phyloP scores from a whole-genome alignment of 257 asterid genomes.

The Solanum pinnatisectum region DNA sequence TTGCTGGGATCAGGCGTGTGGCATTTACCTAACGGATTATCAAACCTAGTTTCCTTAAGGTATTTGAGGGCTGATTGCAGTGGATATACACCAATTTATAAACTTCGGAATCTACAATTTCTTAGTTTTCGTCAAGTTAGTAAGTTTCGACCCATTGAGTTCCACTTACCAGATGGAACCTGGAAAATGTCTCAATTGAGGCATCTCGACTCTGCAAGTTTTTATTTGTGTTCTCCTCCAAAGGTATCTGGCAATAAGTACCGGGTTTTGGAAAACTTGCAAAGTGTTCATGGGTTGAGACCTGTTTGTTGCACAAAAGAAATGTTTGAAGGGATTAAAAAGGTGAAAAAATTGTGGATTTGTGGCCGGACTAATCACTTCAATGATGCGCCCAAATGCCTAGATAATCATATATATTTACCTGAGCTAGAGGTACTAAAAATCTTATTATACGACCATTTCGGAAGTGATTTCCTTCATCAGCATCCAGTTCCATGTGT shows the following conservation, averaged over 20 bases:
- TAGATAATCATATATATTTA: background rate
- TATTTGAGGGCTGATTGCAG: background rate
- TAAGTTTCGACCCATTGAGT: rapidly evolving
- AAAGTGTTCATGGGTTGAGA: background rate
- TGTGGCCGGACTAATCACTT: rapidly evolving
- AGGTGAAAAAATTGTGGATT: background rate
- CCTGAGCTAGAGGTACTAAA: background rate
- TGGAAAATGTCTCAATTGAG: background rate
- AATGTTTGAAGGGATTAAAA: background rate
- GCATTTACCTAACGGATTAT: background rate
- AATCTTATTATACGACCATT: too few relatives aligned
- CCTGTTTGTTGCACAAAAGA: background rate
- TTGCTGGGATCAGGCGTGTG: rapidly evolving
- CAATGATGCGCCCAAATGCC: background rate
- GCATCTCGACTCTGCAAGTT: background rate
- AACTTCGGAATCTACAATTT: background rate
- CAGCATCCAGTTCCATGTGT: background rate
- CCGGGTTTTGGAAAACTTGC: background rate
- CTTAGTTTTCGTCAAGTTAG: background rate
- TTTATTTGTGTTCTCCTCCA: background rate
- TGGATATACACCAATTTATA: background rate
- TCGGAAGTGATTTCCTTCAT: too few relatives aligned
- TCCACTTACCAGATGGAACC: background rate
- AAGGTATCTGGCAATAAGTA: too few relatives aligned
- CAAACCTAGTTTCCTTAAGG: background rate